Conservation (phyloP, 2,329 filamentous ascomycete species). For the Colletotrichum euphorbiae region DNA sequence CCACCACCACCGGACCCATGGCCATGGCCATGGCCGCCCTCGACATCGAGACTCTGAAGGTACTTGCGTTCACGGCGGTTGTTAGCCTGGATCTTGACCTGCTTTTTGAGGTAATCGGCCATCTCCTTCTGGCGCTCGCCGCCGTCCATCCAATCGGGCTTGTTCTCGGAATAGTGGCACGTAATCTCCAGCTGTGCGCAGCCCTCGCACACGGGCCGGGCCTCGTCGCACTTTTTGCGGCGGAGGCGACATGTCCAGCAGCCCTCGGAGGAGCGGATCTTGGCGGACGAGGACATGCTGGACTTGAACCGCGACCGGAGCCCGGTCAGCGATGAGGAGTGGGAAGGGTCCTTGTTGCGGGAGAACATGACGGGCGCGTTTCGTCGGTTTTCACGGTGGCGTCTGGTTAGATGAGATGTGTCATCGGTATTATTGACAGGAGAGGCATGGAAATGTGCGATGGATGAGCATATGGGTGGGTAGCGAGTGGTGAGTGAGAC, state of each 20-base stretch:
- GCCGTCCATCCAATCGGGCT: slow-evolving; percentile 69
- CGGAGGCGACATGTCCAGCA: slow-evolving; percentile 73
- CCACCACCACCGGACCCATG: background rate
- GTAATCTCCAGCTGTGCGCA: slow-evolving; percentile 67
- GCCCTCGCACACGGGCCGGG: slow-evolving; percentile 60
- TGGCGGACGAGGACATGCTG: slow-evolving; percentile 41
- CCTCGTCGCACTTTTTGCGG: slow-evolving; percentile 71
- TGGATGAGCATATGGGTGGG: background rate
- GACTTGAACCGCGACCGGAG: slow-evolving; percentile 33
- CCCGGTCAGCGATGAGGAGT: slow-evolving; percentile 17
- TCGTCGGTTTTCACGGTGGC: background rate
- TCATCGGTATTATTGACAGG: background rate
- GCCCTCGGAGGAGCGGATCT: slow-evolving; percentile 58
- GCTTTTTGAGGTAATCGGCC: slow-evolving; percentile 42
- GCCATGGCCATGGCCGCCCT: background rate
- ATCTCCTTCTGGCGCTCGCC: slow-evolving; percentile 43
- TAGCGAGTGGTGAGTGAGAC: background rate
- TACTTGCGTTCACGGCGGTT: slow-evolving; percentile 58
- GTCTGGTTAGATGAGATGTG: background rate
- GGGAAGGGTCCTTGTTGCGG: slow-evolving; percentile 23
- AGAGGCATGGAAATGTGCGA: background rate
- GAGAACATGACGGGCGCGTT: slow-evolving; percentile 28
- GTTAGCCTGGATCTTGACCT: slow-evolving; percentile 44
- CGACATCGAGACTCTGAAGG: slow-evolving; percentile 52
- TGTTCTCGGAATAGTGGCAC: slow-evolving; percentile 64